Evolutionary conservation across 257 asterid species (phyloP), one percentile per base, ranked within the genome.

Genomic region (Buddleja alternifolia): DNA sequence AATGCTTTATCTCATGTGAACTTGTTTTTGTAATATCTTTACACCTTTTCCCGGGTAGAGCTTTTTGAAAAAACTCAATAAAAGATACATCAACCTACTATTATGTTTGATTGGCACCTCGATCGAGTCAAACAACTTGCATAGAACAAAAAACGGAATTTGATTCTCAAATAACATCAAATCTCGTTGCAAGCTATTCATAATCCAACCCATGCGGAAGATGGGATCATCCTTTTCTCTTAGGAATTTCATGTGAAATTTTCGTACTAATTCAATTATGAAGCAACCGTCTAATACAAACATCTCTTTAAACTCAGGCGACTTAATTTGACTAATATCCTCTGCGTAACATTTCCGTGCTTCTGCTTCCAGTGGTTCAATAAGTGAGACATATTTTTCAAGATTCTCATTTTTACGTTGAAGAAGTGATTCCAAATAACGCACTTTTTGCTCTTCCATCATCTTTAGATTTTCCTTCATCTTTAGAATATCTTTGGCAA

Each of bases 271-370:
- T 10, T 80, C 77, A 0, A 83, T 42, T 32, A 83, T 70, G 41
- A 83, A 83, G 66, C 80, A 77, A 24, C 84, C 82, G 20, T 83
- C 88, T 7, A 83, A 15, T 5, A 83, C 63, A 63, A 77, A 11
- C 82, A 83, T 83, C n/a, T 58, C 73, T 0, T 70, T 59, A 24
- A 83, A 70, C 37, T 75, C 51, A 4, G 64, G 36, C 1, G 32
- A 0, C 2, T 41, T 37, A 6, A 74, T n/a, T n/a, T n/a, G 66
- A 63, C 0, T 55, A 7, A 72, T 8, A 0, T 42, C 57, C 12
- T 74, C 78, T 1, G 75, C 75, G 4, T 84, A 84, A 37, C 76
- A 80, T 6, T 36, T 25, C 3, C 76, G 77, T 6, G 77, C 77
- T 20, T 16, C 10, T 6, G 19, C 10, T 54, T 65, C 70, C 0